Evolutionary conservation across 2,329 filamentous ascomycete species (phyloP), one percentile per base, ranked within the genome.

Genomic region (Cladophialophora bantiana): DNA sequence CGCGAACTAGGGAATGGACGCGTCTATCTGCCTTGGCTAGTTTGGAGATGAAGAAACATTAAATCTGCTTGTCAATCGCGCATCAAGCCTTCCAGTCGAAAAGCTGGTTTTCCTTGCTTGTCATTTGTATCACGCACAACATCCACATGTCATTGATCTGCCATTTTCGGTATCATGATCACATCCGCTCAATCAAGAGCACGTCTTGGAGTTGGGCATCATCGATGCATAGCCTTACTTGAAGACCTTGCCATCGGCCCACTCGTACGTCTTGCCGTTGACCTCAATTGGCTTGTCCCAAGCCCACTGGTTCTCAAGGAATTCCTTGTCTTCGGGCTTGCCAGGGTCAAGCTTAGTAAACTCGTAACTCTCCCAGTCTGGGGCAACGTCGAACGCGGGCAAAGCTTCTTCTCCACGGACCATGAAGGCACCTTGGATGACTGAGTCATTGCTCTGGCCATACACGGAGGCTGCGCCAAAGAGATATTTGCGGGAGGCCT

Each of bases 401-500:
- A 86, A 75, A 80, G 86, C 88, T 32, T 99, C 92, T 80, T 98
- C 89, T 74, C 95, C 95, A 78, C 95, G 94, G 85, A 97, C 87
- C 80, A 99, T 83, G 83, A 97, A 98, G 72, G 92, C 95, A 85
- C 95, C 95, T 81, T 91, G 86, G 78, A 99, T 92, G 79, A 97
- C 83, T 70, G 91, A 96, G 86, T 94, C 88, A 84, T 97, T 93
- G 88, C 89, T 89, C 80, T 86, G 82, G 78, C 95, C 95, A 81
- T 91, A 99, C 74, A 99, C 95, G 74, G 92, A 94, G 76, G 89
- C 88, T 77, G 86, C 89, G 75, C 95, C 95, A 83, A 99, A 98
- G 79, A 99, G 83, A 88, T 93, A 97, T 90, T 99, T 99, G 86
- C 95, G 94, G 79, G 93, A 97, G 72, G 80, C 95, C 88, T 99